Base-by-base conservation (phyloP, 495 filamentous ascomycete genomes). In the Aspergillus nanangensis region DNA sequence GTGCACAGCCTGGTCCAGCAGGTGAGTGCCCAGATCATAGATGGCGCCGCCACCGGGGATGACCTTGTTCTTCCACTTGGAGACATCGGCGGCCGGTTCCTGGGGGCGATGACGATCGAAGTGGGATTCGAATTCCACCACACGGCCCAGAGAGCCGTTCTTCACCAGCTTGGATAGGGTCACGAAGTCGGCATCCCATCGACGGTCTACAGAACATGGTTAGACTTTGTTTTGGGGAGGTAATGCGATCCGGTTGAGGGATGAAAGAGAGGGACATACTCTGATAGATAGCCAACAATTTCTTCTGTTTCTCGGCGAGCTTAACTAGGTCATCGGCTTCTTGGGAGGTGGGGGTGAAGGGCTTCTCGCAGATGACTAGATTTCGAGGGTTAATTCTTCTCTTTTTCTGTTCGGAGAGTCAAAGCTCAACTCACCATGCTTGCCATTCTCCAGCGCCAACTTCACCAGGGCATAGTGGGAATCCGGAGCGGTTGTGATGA, bases 131-230 rank as follows among this genome's bases (percentile, higher is more conserved):
- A 85, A 87, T 61, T 93, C 88, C 31, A 85, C 82, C 43, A 94
- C 62, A 19, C 82, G 75, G 48, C 90, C 89, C 54, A 71, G 65
- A 13, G 58, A 69, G 61, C 44, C 71, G 61, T 45, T 71, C 50
- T 61, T 72, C 19, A 91, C 52, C 3, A 90, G 73, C 43, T 80
- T 70, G 38, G 72, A 78, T 25, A 94, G 73, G 22, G 86, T 90
- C 23, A 87, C 71, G 70, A 90, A 95, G 69, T 96, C 90, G 44
- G 83, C 75, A 60, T 95, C 90, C 73, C 78, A 94, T 38, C 90
- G 76, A 13, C 90, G 83, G 71, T 94, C 77, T 79, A 44, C 31
- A 33, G 8, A 20, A 15, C 10, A 35, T 9, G 19, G 10, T 29
- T 25, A 25, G 11, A 14, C 44, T 10, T 13, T 43, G 17, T 11